Evolutionary conservation across 2,329 filamentous ascomycete genomes (phyloP).

Genomic region (Neofusicoccum kwambonambiense): DNA sequence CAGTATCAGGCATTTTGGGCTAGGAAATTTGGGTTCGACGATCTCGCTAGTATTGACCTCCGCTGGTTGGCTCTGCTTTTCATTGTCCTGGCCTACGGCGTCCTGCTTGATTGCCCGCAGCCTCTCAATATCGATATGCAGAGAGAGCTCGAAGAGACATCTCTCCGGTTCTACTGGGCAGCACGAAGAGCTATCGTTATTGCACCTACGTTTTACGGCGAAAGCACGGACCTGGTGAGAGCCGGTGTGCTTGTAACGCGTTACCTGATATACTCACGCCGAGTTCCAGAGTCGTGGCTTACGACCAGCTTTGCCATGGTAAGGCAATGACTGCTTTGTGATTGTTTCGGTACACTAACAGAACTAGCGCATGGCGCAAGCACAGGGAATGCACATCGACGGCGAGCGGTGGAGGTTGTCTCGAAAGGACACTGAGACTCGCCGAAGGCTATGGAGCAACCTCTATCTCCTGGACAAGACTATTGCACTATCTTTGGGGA

Average conservation of each 20-base stretch:
- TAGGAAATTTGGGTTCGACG: conserved; percentile 41
- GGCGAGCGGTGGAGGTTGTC: conserved; percentile 41
- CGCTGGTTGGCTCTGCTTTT: conserved; percentile 45
- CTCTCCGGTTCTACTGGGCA: conserved; percentile 44
- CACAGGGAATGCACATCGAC: conserved; percentile 46
- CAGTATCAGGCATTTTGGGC: conserved; percentile 43
- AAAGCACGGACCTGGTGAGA: conserved; percentile 42
- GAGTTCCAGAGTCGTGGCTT: conserved; percentile 42
- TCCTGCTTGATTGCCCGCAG: conserved; percentile 36
- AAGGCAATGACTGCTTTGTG: not conserved
- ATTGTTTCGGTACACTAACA: not conserved
- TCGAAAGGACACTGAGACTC: conserved; percentile 37
- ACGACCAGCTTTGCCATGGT: conserved; percentile 43
- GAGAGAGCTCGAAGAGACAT: conserved; percentile 39
- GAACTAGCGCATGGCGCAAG: conserved; percentile 39
- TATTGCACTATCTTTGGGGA: conserved; percentile 42
- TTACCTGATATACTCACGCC: conserved; percentile 41
- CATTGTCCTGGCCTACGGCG: conserved; percentile 42
- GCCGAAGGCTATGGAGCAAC: conserved; percentile 42
- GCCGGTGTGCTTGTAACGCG: conserved; percentile 42
- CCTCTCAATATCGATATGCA: conserved; percentile 35
- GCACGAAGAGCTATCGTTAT: conserved; percentile 41
- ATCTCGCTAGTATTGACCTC: conserved; percentile 41
- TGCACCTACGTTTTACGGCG: conserved; percentile 44
- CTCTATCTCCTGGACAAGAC: conserved; percentile 42